Evolutionary conservation across 1,139 yeast species (phyloP), one percentile per base, ranked within the genome.

Genomic region (Nakaseomyces kungkrabaensis): DNA sequence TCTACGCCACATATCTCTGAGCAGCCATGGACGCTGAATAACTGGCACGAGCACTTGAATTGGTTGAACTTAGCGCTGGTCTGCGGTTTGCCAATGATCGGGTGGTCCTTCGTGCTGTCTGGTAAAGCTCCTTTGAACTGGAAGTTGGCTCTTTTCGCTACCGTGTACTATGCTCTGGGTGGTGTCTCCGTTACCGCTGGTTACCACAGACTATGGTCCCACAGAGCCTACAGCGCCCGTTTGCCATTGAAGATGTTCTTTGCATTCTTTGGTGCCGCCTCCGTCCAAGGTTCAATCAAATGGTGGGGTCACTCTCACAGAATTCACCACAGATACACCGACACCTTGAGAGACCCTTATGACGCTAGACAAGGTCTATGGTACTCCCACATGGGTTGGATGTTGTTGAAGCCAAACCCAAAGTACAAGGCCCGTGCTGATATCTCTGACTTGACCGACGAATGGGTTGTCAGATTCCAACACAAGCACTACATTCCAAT

Each of bases 241-340:
- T 65, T 74, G 60, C 92, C 95, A 6, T 77, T 88, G 46, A 77
- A 85, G 58, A 57, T 87, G 45, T 76, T 85, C 60, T 83, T 77
- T 62, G 95, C 96, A 43, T 72, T 88, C 45, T 85, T 85, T 58
- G 98, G 98, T 52, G 94, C 96, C 44, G 95, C 96, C 51, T 87
- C 97, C 51, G 89, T 88, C 52, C 95, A 92, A 72, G 98, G 98
- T 58, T 89, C 97, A 47, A 84, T 90, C 69, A 89, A 92, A 72
- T 94, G 98, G 98, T 92, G 98, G 98, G 82, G 94, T 50, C 96
- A 92, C 68, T 85, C 94, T 50, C 98, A 92, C 74, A 82, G 98
- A 75, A 80, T 94, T 56, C 98, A 92, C 73, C 98, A 92, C 75
- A 80, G 98, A 72, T 92, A 85, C 75, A 92, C 97, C 13, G 98